Base-by-base conservation (phyloP, 305 asterid genomes). In the Plantago coronopus region DNA sequence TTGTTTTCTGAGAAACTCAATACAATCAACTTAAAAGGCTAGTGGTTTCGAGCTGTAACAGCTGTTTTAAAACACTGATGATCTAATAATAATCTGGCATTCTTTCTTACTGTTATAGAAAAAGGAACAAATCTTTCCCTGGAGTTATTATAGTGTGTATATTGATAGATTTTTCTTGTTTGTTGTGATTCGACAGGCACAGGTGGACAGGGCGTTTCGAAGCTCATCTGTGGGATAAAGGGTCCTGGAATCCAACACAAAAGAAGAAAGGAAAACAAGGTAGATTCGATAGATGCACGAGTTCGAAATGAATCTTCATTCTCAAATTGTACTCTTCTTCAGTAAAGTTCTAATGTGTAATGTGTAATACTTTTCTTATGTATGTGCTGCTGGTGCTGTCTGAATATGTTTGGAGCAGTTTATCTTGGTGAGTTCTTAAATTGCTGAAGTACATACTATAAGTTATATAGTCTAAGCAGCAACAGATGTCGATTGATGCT, bases 151-250 rank as follows among this genome's bases (percentile, higher is more conserved):
- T 27, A 27, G 31, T 7, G 3, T 51, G 38, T 6, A 14, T 31
- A 21, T 18, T 2, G 37, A 23, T 5, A 8, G 23, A 17, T 51
- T 51, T 23, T 23, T 49, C 16, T 49, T 49, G 31, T 21, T 49
- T 49, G 37, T 59, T 12, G 17, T 25, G 8, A 21, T 18, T 49
- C 48, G 10, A 20, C 63, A 82, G 89, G 44, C 89, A 80, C 70
- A 64, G 86, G 44, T 80, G 89, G 89, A 83, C 86, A 2, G 83
- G 86, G 54, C 78, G 89, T 19, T 80, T 40, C 17, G 89, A 83
- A 58, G 86, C 89, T 63, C 89, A 83, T 74, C 57, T 80, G 34
- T 83, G 89, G 86, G 89, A 83, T 69, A 83, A 83, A 69, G 80
- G 76, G 64, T 70, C 83, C 20, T 83, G 86, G 89, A 83, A 83